A percentile compares a stretch with the other conserved stretches of the same genome.
phyloP scores from a whole-genome alignment of 2,329 filamentous ascomycete species.

The Orbilia quercus region DNA sequence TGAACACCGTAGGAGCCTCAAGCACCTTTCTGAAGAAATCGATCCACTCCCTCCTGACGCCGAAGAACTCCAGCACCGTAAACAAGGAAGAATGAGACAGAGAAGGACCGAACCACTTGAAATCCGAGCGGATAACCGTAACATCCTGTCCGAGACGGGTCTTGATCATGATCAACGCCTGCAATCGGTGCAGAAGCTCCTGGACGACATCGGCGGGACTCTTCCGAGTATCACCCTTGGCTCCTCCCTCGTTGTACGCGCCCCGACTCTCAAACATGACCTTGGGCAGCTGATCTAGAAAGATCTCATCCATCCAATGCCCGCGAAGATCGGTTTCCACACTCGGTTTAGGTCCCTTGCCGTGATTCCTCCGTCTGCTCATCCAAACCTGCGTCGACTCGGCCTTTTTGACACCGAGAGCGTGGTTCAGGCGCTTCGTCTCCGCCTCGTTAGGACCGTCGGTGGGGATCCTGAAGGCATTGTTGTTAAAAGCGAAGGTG shows the following conservation, averaged over 20 bases:
- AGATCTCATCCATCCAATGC: conserved; percentile 61
- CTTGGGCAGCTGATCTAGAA: conserved; percentile 69
- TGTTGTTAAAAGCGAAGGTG: conserved; percentile 59
- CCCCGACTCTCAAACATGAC: conserved; percentile 63
- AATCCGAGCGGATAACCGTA: conserved; percentile 70
- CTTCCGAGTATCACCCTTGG: conserved; percentile 61
- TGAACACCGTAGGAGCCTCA: conserved; percentile 70
- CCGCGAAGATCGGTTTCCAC: conserved; percentile 65
- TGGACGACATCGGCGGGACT: conserved; percentile 68
- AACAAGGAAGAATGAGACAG: conserved; percentile 72
- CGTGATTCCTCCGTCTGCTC: conserved; percentile 58
- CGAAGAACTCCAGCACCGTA: conserved; percentile 70
- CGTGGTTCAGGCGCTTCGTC: conserved; percentile 58
- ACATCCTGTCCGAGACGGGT: conserved; percentile 60
- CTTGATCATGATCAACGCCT: conserved; percentile 65
- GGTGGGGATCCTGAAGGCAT: conserved; percentile 7
- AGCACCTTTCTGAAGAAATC: conserved; percentile 72
- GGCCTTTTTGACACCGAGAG: conserved; percentile 63
- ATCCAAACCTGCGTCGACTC: background rate
- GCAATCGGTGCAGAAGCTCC: conserved; percentile 69
- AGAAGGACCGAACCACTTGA: conserved; percentile 70
- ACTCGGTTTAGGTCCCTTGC: conserved; percentile 63
- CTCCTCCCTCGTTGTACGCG: conserved; percentile 63
- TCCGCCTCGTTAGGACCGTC: conserved; percentile 15
- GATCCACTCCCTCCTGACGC: conserved; percentile 70